A percentile compares a stretch with the other conserved stretches of the same genome.
phyloP scores from a whole-genome alignment of 176 grass and related monocot genomes.

The Secale cereale region DNA sequence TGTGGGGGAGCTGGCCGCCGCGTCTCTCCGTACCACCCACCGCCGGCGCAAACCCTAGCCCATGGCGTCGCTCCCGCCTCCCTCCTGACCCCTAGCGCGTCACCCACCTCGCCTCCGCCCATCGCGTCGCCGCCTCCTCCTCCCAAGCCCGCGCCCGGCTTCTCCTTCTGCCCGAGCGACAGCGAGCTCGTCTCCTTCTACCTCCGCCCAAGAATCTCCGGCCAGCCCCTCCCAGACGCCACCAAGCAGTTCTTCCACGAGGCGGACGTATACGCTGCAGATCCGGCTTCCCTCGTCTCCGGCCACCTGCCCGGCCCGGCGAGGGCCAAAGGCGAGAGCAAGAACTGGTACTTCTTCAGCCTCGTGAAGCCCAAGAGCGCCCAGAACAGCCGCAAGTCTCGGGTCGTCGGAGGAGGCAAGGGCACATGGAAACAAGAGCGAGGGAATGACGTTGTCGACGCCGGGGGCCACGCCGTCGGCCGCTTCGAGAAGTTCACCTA shows the following conservation, averaged over 20 bases:
- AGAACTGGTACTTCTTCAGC: slow-evolving; percentile 2
- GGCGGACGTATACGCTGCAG: background rate
- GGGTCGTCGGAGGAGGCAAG: background rate
- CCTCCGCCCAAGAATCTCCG: background rate
- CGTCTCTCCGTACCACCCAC: no score
- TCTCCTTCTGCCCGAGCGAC: background rate
- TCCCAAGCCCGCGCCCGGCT: no score
- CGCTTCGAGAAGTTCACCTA: background rate
- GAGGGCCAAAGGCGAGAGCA: background rate
- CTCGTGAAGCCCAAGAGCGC: background rate
- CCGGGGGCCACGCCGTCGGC: background rate
- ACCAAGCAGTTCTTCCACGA: background rate
- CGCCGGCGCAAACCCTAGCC: no score
- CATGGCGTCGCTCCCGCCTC: background rate
- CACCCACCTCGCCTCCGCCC: no score
- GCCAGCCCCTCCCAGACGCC: background rate
- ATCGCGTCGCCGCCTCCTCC: background rate
- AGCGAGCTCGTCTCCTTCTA: background rate
- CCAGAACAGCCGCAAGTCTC: background rate
- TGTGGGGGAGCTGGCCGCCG: no score
- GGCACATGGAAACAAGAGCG: background rate
- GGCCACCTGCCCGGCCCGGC: background rate
- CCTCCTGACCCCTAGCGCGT: no score
- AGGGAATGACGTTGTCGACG: background rate
- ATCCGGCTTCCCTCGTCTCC: background rate